Base-by-base conservation (phyloP, 108 stramenopile genomes). In the Cyclotella baltica region DNA sequence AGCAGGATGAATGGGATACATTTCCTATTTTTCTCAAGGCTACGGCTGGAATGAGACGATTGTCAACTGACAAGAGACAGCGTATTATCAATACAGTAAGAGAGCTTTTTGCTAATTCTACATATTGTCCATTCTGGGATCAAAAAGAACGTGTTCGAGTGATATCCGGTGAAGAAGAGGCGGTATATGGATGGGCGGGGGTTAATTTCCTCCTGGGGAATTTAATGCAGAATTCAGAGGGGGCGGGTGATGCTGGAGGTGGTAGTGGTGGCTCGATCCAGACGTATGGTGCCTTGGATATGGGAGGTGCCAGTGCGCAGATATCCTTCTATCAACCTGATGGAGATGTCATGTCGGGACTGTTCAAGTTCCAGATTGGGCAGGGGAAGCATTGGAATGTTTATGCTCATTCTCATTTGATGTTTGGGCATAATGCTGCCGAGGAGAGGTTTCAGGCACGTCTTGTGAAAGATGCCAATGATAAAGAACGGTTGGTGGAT, bases 1-100 rank as follows among this genome's bases (percentile, higher is more conserved):
- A 96, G 70, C 59, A 90, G 73, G 70, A 77, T 2, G 46, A 86
- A 28, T 97, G 91, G 71, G 43, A 29, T 20, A 58, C 76, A 30
- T 97, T 87, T 66, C 97, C 95, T 13, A 96, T 97, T 10, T 97
- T 89, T 71, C 84, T 97, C 63, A 97, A 96, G 81, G 97, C 97
- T 0, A 97, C 96, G 31, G 96, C 91, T 13, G 96, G 96, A 19
- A 72, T 96, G 78, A 65, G 96, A 23, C 87, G 86, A 16, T 69
- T 95, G 22, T 78, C 93, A 5, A 61, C 73, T 48, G 70, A 77
- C 28, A 79, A 88, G 58, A 87, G 95, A 4, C 81, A 87, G 46
- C 80, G 84, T 9, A 53, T 96, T 70, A 88, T 97, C 34, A 43
- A 67, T 28, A 73, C 83, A 13, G 88, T 95, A 22, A 83, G 93